These are phyloP conservation scores for Backusella sp. DNA, from an alignment of 192 early-diverging fungal species.

Conservation along the genomic window DNA sequence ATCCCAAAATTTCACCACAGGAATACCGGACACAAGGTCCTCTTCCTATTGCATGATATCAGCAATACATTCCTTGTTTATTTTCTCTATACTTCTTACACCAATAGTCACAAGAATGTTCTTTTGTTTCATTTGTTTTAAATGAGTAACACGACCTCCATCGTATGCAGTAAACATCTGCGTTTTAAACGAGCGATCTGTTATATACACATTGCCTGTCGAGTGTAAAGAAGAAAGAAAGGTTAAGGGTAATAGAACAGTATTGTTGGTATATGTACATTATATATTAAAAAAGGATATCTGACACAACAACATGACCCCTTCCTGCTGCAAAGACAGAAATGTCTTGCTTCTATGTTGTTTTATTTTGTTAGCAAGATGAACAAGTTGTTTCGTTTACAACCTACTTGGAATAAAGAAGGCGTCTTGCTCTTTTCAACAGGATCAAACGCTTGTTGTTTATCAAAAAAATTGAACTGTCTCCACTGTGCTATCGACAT, in stretches of 20 bases:
- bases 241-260: background rate
- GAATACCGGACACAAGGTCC: conserved; percentile 40
- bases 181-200: conserved; percentile 61
- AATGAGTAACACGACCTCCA: conserved; percentile 72
- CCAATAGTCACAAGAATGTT: conserved; percentile 81
- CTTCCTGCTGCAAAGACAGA: conserved; percentile 16
- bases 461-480: conserved; percentile 77
- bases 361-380: background rate
- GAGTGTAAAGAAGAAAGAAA: conserved; percentile 36
- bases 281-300: conserved; percentile 11
- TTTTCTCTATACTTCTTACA: conserved; percentile 46
- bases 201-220: conserved; percentile 60
- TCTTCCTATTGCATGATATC: conserved; percentile 45
- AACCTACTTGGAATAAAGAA: conserved; percentile 47
- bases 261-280: too few species aligned
- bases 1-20: conserved; percentile 81
- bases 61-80: background rate
- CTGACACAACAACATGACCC: conserved; percentile 7
- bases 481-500: conserved; percentile 57
- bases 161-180: conserved; percentile 64
- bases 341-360: conserved; percentile 14
- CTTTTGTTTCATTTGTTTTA: conserved; percentile 76
- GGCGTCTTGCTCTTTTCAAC: conserved; percentile 52
- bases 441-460: conserved; percentile 58
- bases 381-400: too few species aligned